Conservation (phyloP, 2,329 filamentous ascomycete genomes). For the Diaporthe helianthi region DNA sequence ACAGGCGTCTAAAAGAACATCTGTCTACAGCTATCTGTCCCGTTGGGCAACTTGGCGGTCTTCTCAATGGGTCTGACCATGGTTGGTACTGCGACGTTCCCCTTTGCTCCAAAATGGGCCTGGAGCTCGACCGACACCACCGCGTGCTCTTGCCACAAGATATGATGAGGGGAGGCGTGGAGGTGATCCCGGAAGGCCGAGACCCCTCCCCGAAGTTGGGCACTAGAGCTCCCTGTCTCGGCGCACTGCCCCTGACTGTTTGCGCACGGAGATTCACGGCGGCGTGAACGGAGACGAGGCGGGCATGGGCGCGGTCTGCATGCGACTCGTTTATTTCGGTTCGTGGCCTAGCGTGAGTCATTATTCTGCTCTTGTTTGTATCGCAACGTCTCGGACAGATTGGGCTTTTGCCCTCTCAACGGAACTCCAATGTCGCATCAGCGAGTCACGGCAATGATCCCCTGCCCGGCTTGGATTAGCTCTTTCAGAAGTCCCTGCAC, state of each 20-base stretch:
- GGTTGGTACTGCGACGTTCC: neutral
- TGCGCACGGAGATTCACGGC: slow-evolving; percentile 18
- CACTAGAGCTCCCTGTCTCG: slow-evolving; percentile 1
- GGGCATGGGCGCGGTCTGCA: neutral
- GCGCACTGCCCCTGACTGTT: neutral
- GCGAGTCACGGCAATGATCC: neutral
- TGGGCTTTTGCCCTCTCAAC: neutral
- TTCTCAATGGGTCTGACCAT: neutral
- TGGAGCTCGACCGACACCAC: neutral
- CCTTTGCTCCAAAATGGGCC: neutral
- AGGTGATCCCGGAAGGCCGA: neutral
- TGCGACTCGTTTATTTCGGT: slow-evolving; percentile 6
- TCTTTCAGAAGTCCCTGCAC: neutral
- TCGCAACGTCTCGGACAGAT: neutral
- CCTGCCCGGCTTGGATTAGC: neutral
- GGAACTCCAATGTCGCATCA: neutral
- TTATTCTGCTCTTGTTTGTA: neutral
- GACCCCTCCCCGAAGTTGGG: neutral
- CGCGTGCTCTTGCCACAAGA: neutral
- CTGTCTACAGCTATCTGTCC: neutral
- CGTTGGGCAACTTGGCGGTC: neutral
- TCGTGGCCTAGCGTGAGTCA: slow-evolving; percentile 25
- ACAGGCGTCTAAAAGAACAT: slow-evolving; percentile 68
- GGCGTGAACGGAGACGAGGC: slow-evolving; percentile 20
- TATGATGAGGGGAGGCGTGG: neutral